A percentile compares a stretch with the other conserved stretches of the same genome.
phyloP scores from a whole-genome alignment of 768 basidiomycete species.

The Termitomyces sp. region DNA sequence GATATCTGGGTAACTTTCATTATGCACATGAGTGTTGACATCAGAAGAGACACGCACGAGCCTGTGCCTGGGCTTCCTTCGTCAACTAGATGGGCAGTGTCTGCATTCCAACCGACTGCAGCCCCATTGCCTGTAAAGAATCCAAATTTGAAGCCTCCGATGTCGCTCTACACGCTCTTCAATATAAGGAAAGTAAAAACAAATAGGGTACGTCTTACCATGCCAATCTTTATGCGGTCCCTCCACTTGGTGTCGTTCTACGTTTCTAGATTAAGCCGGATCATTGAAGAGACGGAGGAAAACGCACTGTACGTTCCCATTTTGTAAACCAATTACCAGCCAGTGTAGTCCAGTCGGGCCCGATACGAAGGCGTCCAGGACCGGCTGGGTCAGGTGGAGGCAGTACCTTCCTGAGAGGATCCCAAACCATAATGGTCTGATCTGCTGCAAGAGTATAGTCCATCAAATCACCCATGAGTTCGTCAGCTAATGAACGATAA shows the following conservation, averaged over 20 bases:
- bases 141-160: constrained; percentile 31
- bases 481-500: constrained; percentile 23
- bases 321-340: constrained; percentile 37
- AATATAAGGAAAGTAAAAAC: neutral
- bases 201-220: constrained; percentile 18
- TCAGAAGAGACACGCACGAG: constrained; percentile 19
- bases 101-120: constrained; percentile 36
- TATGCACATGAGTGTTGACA: neutral
- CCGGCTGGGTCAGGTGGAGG: constrained; percentile 31
- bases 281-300: neutral
- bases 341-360: constrained; percentile 33
- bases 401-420: constrained; percentile 23
- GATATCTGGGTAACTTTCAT: constrained; percentile 17
- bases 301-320: constrained; percentile 30
- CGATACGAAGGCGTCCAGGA: constrained; percentile 30
- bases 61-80: constrained; percentile 28
- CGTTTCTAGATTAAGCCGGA: neutral
- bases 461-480: constrained; percentile 34
- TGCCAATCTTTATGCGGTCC: constrained; percentile 29
- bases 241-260: constrained; percentile 32
- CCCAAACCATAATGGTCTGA: constrained; percentile 34
- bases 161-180: constrained; percentile 20
- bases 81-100: constrained; percentile 31
- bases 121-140: constrained; percentile 30
- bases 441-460: constrained; percentile 31